Evolutionary conservation across 805 yeast species (phyloP), one percentile per base, ranked within the genome.

Genomic region (Yamadazyma philogaea): DNA sequence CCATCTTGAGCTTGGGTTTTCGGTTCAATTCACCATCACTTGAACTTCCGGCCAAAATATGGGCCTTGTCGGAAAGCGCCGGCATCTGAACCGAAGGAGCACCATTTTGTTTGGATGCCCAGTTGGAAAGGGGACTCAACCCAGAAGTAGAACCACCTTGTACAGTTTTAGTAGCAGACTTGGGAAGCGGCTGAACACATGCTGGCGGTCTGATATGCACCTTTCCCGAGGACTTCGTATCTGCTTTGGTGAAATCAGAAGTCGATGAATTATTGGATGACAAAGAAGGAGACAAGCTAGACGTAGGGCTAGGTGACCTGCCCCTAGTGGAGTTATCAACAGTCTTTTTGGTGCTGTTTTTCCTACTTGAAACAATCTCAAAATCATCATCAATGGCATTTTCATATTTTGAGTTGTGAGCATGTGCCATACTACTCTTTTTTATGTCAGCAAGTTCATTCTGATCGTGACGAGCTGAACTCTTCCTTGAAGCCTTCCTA

Each of bases 1-100:
- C 63, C 16, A 72, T 53, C 40, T 60, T 62, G 2, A 62, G 54
- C 30, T 63, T 70, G 7, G 43, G 37, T 21, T 52, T 49, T 17
- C 20, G 50, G 43, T 3, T 40, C 20, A 4, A 32, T 6, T 32
- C 33, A 6, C 26, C 30, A 14, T 15, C 41, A 14, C 10, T 12
- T 7, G n/a, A 14, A 7, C 22, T 22, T 14, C 14, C 32, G 8
- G 16, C 34, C 7, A 11, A 26, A n/a, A 17, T 14, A 4, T 31
- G 28, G 14, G 32, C 8, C n/a, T 22, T 12, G 15, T 31, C 21
- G 7, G n/a, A 26, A 12, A 30, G 26, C 5, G 33, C n/a, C 4
- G 33, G 37, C n/a, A 14, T 11, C 26, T 34, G 34, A 10, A 53
- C 37, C n/a, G 49, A 40, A 1, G 57, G 40, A 4, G 46, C 18